Conservation (phyloP, 2,329 filamentous ascomycete genomes). For the Lachnellula cervina region DNA sequence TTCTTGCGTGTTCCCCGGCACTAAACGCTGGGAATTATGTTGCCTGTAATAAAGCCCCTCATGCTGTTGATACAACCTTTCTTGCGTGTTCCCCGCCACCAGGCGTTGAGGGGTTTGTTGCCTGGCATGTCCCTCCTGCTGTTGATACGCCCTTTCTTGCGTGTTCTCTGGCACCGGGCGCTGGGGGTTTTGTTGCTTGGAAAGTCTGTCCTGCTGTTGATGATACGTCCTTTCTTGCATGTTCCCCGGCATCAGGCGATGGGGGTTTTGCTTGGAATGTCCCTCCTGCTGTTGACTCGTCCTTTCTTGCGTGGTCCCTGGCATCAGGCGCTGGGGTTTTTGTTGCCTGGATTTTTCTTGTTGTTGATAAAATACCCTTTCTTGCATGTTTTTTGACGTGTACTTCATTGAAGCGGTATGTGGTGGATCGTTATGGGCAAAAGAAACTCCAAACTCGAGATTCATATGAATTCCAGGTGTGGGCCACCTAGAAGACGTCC, state of each 20-base stretch:
- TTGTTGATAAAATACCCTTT: constrained; percentile 18
- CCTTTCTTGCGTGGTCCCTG: constrained; percentile 2
- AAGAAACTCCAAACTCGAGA: constrained; percentile 28
- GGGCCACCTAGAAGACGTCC: constrained; percentile 18
- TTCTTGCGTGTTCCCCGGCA: constrained; percentile 3
- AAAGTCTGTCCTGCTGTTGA: constrained; percentile 15
- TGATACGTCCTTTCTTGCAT: constrained; percentile 24
- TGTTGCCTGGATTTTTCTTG: constrained; percentile 10
- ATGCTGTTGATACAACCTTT: constrained; percentile 19
- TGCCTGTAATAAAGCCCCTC: constrained; percentile 5
- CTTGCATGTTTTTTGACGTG: constrained; percentile 25
- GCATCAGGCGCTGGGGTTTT: constrained; percentile 1
- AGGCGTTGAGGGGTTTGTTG: background rate
- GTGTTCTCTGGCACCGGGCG: background rate
- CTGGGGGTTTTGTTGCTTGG: background rate
- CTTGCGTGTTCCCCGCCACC: constrained; percentile 24
- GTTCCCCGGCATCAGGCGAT: constrained; percentile 13
- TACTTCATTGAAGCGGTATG: constrained; percentile 25
- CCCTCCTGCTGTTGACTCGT: constrained; percentile 14
- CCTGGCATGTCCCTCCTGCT: constrained; percentile 9
- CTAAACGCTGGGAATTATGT: background rate
- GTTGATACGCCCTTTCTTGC: constrained; percentile 6
- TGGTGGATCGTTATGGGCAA: constrained; percentile 18
- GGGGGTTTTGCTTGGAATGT: too few relatives aligned
- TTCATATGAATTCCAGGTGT: constrained; percentile 26